Conservation (phyloP, 257 asterid species). For the Perilla frutescens region DNA sequence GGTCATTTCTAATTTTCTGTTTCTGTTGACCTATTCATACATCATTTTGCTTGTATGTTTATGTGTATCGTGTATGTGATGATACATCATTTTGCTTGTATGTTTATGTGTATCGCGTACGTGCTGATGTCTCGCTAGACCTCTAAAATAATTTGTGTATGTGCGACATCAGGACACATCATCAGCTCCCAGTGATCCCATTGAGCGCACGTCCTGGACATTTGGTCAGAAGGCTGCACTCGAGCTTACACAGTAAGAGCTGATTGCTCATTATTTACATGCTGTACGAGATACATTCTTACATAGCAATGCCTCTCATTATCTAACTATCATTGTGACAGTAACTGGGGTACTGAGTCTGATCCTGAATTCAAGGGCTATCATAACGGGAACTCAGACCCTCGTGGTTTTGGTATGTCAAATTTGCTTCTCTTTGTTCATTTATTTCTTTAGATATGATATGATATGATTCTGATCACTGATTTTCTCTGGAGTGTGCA, state of each 20-base stretch:
- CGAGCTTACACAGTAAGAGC: constrained; percentile 87
- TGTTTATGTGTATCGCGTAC: not conserved
- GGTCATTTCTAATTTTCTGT: constrained; percentile 4
- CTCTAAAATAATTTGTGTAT: constrained; percentile 20
- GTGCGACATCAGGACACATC: constrained; percentile 62
- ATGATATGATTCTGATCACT: not conserved
- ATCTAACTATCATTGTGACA: constrained; percentile 42
- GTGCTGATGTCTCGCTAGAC: constrained; percentile 13
- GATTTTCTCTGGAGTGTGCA: constrained; percentile 9
- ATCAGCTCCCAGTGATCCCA: constrained; percentile 74
- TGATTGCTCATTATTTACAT: constrained; percentile 15
- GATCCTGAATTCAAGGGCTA: constrained; percentile 87
- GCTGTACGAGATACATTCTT: not conserved
- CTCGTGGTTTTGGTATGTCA: constrained; percentile 86
- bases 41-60: not conserved
- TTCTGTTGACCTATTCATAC: not conserved
- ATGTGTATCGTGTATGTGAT: not conserved
- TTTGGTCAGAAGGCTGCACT: constrained; percentile 75
- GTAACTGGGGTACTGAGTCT: constrained; percentile 93
- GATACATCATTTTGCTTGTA: not conserved
- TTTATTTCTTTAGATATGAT: constrained; percentile 5
- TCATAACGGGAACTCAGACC: constrained; percentile 92
- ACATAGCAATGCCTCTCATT: not conserved
- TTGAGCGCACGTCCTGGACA: constrained; percentile 82
- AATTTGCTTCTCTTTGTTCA: constrained; percentile 27